phyloP scores from a whole-genome alignment of 2,329 filamentous ascomycete genomes.

The Pleoardoris graminearum region DNA sequence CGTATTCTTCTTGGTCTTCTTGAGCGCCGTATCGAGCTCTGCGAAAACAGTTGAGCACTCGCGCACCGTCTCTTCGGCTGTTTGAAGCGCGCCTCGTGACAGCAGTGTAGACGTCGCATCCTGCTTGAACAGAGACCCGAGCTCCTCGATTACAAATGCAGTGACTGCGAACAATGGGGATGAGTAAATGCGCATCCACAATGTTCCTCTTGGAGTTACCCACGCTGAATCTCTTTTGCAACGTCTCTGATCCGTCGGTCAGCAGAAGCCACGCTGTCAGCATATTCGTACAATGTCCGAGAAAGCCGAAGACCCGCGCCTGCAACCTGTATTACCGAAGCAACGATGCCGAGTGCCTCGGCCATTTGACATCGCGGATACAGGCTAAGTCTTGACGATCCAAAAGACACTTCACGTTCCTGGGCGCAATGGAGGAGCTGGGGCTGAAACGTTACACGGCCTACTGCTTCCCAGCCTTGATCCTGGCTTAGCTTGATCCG shows the following conservation, averaged over 20 bases:
- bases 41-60: slow-evolving; percentile 33
- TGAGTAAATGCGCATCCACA: neutral
- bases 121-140: slow-evolving; percentile 31
- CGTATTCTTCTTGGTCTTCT: slow-evolving; percentile 31
- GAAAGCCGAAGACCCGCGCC: slow-evolving; percentile 36
- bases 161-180: slow-evolving; percentile 15
- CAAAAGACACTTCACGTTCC: no score
- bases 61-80: slow-evolving; percentile 32
- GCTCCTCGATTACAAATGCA: slow-evolving; percentile 33
- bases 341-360: slow-evolving; percentile 30
- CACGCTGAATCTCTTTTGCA: slow-evolving; percentile 28
- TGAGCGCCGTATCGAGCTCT: slow-evolving; percentile 29
- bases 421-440: no score
- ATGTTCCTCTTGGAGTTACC: neutral
- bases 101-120: slow-evolving; percentile 28
- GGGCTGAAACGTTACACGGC: no score
- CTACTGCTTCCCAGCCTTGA: neutral
- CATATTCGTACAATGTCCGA: slow-evolving; percentile 37
- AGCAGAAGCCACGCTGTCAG: slow-evolving; percentile 34
- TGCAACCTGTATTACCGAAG: slow-evolving; percentile 38
- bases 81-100: slow-evolving; percentile 28
- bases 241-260: slow-evolving; percentile 34
- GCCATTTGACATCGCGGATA: slow-evolving; percentile 26
- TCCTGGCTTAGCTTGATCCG: neutral
- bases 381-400: no score